phyloP scores from a whole-genome alignment of 2,329 filamentous ascomycete species.

The Aspergillus novoparasiticus region DNA sequence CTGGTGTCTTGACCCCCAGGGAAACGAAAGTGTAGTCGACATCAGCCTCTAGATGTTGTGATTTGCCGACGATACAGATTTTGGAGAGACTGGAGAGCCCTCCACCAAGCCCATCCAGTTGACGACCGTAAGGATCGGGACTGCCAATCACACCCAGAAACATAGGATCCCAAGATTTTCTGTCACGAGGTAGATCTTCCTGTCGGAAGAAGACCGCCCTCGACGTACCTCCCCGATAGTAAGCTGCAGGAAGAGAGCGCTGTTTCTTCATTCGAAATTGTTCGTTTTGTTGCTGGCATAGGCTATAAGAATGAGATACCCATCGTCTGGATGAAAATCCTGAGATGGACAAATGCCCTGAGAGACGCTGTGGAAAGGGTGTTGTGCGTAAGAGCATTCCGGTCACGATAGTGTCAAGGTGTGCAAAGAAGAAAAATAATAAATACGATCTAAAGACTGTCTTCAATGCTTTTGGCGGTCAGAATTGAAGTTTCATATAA shows the following conservation, averaged over 20 bases:
- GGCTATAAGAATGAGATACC: no score
- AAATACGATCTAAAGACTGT: no score
- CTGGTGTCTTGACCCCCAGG: constrained; percentile 63
- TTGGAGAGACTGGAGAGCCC: constrained; percentile 72
- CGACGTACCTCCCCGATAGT: constrained; percentile 71
- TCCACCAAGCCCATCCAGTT: constrained; percentile 72
- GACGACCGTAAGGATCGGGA: constrained; percentile 66
- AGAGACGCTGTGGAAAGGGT: no score
- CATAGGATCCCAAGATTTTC: constrained; percentile 54
- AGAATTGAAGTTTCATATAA: no score
- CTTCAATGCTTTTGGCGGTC: no score
- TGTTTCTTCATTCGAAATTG: no score
- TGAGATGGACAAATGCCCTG: no score
- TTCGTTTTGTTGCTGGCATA: no score
- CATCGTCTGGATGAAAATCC: no score
- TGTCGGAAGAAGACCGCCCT: constrained; percentile 64
- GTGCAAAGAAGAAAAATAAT: no score
- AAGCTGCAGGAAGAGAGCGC: constrained; percentile 52
- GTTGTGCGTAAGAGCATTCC: no score
- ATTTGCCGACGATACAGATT: constrained; percentile 66
- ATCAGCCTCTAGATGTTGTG: constrained; percentile 54
- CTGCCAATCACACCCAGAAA: constrained; percentile 66
- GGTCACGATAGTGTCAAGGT: no score
- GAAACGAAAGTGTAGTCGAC: constrained; percentile 74
- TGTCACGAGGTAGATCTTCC: constrained; percentile 54